Evolutionary conservation across 257 asterid genomes (phyloP), one percentile per base, ranked within the genome.

Genomic region (Gentiana macrophylla): DNA sequence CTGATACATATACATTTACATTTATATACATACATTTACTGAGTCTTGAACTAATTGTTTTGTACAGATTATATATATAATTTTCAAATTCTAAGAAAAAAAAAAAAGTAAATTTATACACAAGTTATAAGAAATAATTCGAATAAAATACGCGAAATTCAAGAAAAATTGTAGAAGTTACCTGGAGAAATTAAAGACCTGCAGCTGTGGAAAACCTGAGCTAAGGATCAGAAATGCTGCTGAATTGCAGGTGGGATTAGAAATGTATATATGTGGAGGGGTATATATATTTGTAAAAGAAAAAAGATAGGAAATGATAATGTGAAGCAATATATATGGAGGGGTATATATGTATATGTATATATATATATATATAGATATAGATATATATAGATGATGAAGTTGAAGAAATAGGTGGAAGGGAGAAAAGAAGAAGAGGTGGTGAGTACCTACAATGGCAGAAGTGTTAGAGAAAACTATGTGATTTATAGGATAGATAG

Each of bases 401-500:
- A 24, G 24, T 24, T 24, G 55, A 35, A 35, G 45, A 52, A 50
- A 11, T 13, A 6, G 32, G 34, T 7, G 7, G 11, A 3, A 35
- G n/a, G 50, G 1, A 32, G 46, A 45, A 24, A 38, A 43, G 8
- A 44, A 57, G 57, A 12, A 37, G 41, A 32, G 35, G 57, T 15
- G 50, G 35, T 34, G 63, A 24, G 57, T 55, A 36, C n/a, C 66
- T 66, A 64, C 76, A 68, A 61, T 62, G 82, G 61, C 15, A 58
- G 69, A 65, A 57, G 53, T 49, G 74, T 52, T 54, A 65, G 54
- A 51, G 66, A 61, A n/a, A n/a, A 65, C 51, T 54, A 70, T 70
- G 67, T 58, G 73, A 80, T 71, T 74, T 80, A 80, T 74, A 77
- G 77, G 52, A 53, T 53, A 64, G 62, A 1, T 51, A 56, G 1